phyloP scores from a whole-genome alignment of 768 basidiomycete species.

The Psilocybe azurescens region DNA sequence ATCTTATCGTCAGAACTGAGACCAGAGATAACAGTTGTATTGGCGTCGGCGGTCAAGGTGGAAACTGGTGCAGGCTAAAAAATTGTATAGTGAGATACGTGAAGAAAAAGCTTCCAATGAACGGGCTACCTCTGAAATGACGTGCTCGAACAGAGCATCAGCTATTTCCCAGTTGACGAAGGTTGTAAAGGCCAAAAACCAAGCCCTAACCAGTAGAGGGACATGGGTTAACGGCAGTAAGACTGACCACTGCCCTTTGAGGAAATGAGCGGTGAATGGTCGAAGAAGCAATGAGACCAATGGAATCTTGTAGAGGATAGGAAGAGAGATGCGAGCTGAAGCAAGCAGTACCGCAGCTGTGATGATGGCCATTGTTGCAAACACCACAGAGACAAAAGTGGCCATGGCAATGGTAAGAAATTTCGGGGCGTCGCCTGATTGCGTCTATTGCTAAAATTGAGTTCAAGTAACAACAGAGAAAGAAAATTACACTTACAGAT shows the following conservation, averaged over 20 bases:
- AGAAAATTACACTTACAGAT: conserved; percentile 20
- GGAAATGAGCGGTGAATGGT: conserved; percentile 69
- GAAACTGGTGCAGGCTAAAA: conserved; percentile 54
- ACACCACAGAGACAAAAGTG: conserved; percentile 44
- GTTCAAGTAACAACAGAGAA: neutral
- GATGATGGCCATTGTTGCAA: conserved; percentile 42
- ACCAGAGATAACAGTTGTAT: conserved; percentile 66
- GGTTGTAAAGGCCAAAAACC: conserved; percentile 57
- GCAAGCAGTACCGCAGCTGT: conserved; percentile 51
- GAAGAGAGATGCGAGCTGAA: conserved; percentile 50
- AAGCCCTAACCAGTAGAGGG: conserved; percentile 50
- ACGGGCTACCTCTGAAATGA: conserved; percentile 57
- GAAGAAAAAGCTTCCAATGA: neutral
- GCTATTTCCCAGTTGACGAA: conserved; percentile 67
- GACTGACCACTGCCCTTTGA: conserved; percentile 60
- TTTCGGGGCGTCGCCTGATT: conserved; percentile 11
- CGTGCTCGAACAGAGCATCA: conserved; percentile 62
- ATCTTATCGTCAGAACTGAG: conserved; percentile 54
- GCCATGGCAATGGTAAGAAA: conserved; percentile 28
- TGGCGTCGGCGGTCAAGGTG: conserved; percentile 51
- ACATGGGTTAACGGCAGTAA: conserved; percentile 52
- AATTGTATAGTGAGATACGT: conserved; percentile 3
- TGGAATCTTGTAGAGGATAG: conserved; percentile 60
- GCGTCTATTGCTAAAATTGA: conserved; percentile 8
- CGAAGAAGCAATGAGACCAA: conserved; percentile 53